Conservation (phyloP, 176 grass and related monocot genomes). For the Avena sativa region DNA sequence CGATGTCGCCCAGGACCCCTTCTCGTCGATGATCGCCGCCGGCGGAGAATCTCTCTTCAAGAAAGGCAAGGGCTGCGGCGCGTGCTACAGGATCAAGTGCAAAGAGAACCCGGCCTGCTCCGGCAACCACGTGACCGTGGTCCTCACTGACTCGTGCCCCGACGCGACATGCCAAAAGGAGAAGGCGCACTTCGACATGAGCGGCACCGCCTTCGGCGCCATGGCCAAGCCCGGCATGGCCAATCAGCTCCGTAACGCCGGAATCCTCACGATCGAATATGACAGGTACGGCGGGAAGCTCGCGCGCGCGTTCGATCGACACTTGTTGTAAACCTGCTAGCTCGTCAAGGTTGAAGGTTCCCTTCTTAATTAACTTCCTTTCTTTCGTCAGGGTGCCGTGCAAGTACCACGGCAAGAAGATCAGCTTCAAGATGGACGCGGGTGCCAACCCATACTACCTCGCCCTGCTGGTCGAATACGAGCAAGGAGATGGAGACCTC, state of each 20-base stretch:
- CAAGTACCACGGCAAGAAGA: conserved; percentile 39
- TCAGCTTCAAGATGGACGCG: conserved; percentile 57
- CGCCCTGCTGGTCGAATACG: conserved; percentile 62
- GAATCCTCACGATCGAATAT: conserved; percentile 63
- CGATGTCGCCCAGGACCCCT: conserved; percentile 59
- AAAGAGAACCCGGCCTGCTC: conserved; percentile 65
- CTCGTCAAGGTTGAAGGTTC: background rate
- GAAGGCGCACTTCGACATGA: conserved; percentile 75
- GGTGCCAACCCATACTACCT: conserved; percentile 72
- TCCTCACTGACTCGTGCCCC: conserved; percentile 72
- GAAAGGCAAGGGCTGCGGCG: conserved; percentile 71
- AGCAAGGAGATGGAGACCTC: conserved; percentile 62
- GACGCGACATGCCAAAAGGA: conserved; percentile 50
- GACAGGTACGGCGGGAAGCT: conserved; percentile 36
- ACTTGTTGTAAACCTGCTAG: background rate
- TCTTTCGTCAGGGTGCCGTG: conserved; percentile 34
- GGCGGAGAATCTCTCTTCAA: conserved; percentile 71
- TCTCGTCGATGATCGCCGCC: conserved; percentile 66
- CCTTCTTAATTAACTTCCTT: background rate
- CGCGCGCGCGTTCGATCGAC: background rate
- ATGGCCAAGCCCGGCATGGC: conserved; percentile 56
- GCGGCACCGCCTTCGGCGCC: conserved; percentile 78
- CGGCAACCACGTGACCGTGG: conserved; percentile 68
- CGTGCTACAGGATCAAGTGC: conserved; percentile 77
- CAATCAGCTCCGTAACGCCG: conserved; percentile 63